Percentiles rank a stretch among this genome's conserved stretches.
phyloP scores from a whole-genome alignment of 2,329 filamentous ascomycete species.

The Alternaria postmessia region DNA sequence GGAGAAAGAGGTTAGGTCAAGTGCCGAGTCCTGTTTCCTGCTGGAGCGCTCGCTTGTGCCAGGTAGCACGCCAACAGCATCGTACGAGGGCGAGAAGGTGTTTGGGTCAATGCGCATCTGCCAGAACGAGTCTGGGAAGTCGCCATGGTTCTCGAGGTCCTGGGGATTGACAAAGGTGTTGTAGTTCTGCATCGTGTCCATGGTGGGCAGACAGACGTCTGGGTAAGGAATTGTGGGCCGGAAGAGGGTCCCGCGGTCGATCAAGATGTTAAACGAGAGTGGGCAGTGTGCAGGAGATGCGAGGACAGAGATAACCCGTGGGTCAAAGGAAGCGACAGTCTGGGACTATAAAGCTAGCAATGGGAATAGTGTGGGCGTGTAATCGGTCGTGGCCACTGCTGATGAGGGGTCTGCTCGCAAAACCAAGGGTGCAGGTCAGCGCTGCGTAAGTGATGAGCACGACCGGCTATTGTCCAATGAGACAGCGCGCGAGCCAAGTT shows the following conservation, averaged over 20 bases:
- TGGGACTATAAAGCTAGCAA: constrained; percentile 13
- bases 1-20: constrained; percentile 31
- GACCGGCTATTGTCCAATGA: constrained; percentile 19
- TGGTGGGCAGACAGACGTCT: constrained; percentile 16
- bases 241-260: constrained; percentile 16
- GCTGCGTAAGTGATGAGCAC: constrained; percentile 17
- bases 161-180: constrained; percentile 30
- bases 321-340: constrained; percentile 13
- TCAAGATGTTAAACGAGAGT: constrained; percentile 19
- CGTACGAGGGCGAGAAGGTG: constrained; percentile 11
- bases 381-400: constrained; percentile 19
- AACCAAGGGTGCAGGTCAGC: constrained; percentile 18
- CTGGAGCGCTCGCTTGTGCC: constrained; percentile 18
- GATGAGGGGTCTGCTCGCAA: constrained; percentile 19
- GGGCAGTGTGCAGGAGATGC: constrained; percentile 6
- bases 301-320: constrained; percentile 12
- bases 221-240: constrained; percentile 14
- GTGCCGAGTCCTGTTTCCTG: constrained; percentile 36
- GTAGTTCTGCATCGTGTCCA: constrained; percentile 30
- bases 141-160: constrained; percentile 23
- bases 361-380: constrained; percentile 7
- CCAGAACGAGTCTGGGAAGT: constrained; percentile 28
- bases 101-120: constrained; percentile 18
- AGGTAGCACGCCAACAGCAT: constrained; percentile 11
- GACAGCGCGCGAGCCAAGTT: constrained; percentile 15